phyloP scores from a whole-genome alignment of 805 yeast species.

The Helenozyma rhizophorensis region DNA sequence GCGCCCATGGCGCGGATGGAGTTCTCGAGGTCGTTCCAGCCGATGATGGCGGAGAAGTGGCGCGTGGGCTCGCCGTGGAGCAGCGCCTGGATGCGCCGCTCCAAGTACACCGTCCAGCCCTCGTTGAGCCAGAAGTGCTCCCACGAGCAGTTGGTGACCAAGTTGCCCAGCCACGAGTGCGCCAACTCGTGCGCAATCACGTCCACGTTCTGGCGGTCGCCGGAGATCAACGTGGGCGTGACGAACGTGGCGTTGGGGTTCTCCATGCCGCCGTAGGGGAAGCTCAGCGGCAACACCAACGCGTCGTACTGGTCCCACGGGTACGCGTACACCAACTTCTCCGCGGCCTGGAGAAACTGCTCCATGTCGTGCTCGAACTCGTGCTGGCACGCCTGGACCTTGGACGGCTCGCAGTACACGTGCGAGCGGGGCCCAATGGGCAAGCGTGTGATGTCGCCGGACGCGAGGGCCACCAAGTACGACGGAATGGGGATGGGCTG shows the following conservation, averaged over 20 bases:
- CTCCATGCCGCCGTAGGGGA: slow-evolving; percentile 95
- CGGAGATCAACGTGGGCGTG: slow-evolving; percentile 81
- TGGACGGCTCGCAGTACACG: slow-evolving; percentile 73
- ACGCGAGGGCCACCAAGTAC: slow-evolving; percentile 77
- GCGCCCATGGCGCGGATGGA: slow-evolving; percentile 64
- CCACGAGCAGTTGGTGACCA: slow-evolving; percentile 89
- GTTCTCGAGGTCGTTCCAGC: slow-evolving; percentile 78
- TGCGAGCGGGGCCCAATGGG: slow-evolving; percentile 82
- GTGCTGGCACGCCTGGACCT: slow-evolving; percentile 62
- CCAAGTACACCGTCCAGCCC: slow-evolving; percentile 94
- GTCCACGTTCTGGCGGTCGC: slow-evolving; percentile 80
- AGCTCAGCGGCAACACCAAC: slow-evolving; percentile 68
- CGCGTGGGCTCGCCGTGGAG: slow-evolving; percentile 76
- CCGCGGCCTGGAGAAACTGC: slow-evolving; percentile 73
- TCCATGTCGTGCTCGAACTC: slow-evolving; percentile 84
- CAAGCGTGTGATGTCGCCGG: slow-evolving; percentile 68
- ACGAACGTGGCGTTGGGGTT: slow-evolving; percentile 89
- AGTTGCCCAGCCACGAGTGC: slow-evolving; percentile 89
- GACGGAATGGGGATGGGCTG: slow-evolving; percentile 86
- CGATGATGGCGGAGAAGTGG: slow-evolving; percentile 79
- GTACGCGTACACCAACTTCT: slow-evolving; percentile 67
- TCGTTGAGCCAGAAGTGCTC: slow-evolving; percentile 93
- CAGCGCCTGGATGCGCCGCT: slow-evolving; percentile 73
- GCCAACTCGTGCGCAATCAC: slow-evolving; percentile 93
- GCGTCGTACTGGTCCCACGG: slow-evolving; percentile 86